Evolutionary conservation across 768 basidiomycete species (phyloP), one percentile per base, ranked within the genome.

Genomic region (Mycena maculata): DNA sequence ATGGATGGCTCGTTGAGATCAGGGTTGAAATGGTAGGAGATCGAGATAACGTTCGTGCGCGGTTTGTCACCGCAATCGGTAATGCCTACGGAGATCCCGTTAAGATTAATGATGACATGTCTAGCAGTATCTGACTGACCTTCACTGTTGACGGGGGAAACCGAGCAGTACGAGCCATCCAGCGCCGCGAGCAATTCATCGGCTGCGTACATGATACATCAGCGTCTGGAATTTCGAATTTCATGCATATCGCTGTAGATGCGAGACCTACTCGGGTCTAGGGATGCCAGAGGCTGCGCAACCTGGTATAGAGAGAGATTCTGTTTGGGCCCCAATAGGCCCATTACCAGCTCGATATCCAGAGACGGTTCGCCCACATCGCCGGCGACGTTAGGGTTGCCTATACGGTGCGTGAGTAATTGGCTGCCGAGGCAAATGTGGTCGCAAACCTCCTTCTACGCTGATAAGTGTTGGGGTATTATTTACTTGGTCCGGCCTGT

Each of bases 11-110:
- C 63, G 49, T n/a, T 58, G 12, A 65, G 47, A 50, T 65, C 63
- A 20, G 63, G 63, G 56, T 65, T 58, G 56, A 65, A 58, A 30
- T 65, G 63, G 56, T 65, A 65, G 15, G 63, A 65, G 30, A 65
- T 58, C 9, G 63, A 65, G 28, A 65, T 65, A 31, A 65, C 63
- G 48, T 52, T 65, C 41, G 63, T 65, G 28, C 22, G 22, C 39
- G 48, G 56, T 52, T 65, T 65, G 49, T 65, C 25, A 11, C 63
- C 63, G 38, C 63, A 65, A 49, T 65, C 63, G 28, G 63, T 65
- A 28, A 65, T 65, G 20, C 63, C 62, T 63, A 38, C 28, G 10
- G 31, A 36, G 23, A 54, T 63, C 30, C 8, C 20, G 54, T 56
- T 45, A 36, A 4, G n/a, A 36, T 31, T 38, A 11, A 18, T 15